Conservation (phyloP, 371 early-diverging fungal genomes). For the Antonospora locustae region DNA sequence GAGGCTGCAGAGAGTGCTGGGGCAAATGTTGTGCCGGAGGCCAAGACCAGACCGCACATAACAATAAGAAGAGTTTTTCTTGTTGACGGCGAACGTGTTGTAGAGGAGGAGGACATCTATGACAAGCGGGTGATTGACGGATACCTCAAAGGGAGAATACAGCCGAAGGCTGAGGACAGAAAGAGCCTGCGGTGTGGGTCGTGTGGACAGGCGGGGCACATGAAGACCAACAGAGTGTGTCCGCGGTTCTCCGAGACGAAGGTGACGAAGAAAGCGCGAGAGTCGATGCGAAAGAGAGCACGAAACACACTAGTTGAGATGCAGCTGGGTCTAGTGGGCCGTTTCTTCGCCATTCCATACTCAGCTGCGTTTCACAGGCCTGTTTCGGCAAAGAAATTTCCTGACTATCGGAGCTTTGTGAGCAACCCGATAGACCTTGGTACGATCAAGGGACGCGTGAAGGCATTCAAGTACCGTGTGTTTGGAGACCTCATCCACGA, state of each 20-base stretch:
- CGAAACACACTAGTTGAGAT: slow-evolving; percentile 30
- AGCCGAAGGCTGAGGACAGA: slow-evolving; percentile 44
- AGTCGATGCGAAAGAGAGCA: slow-evolving; percentile 40
- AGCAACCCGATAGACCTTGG: slow-evolving; percentile 52
- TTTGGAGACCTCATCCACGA: slow-evolving; percentile 49
- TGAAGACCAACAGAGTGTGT: slow-evolving; percentile 56
- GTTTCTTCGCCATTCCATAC: slow-evolving; percentile 41
- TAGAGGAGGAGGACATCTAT: slow-evolving; percentile 43
- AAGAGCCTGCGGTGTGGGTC: slow-evolving; percentile 51
- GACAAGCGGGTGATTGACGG: slow-evolving; percentile 49
- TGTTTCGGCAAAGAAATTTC: slow-evolving; percentile 55
- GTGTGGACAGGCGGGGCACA: slow-evolving; percentile 55
- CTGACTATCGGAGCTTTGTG: slow-evolving; percentile 49
- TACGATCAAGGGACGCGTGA: slow-evolving; percentile 51
- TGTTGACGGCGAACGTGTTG: slow-evolving; percentile 15
- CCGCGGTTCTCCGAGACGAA: slow-evolving; percentile 46
- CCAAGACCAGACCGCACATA: slow-evolving; percentile 6
- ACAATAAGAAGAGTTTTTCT: slow-evolving; percentile 47
- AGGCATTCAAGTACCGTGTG: slow-evolving; percentile 38
- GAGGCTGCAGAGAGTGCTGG: background rate
- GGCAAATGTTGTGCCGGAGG: background rate
- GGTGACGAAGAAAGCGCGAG: slow-evolving; percentile 36
- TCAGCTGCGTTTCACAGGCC: slow-evolving; percentile 54
- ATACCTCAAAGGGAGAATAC: slow-evolving; percentile 53
- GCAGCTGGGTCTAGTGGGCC: slow-evolving; percentile 36